These are phyloP conservation scores for Microcyclospora pomicola DNA, from an alignment of 2,329 filamentous ascomycete species.

Conservation along the genomic window DNA sequence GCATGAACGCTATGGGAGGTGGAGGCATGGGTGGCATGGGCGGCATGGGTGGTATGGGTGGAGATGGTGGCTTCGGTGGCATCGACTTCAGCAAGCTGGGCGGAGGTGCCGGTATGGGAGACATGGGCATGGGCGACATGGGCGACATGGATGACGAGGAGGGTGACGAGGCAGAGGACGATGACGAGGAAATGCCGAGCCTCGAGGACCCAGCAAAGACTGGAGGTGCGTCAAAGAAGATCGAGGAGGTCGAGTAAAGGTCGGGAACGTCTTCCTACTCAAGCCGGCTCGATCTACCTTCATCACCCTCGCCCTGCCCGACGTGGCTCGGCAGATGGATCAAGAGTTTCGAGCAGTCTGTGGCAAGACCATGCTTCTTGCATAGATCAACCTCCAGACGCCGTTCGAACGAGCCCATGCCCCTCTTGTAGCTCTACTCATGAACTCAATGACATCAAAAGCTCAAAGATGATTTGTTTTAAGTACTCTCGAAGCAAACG, in stretches of 20 bases:
- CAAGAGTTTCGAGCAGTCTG: too few species aligned
- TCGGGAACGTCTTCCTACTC: neutral
- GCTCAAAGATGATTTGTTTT: too few species aligned
- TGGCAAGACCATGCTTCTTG: too few species aligned
- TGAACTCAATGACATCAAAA: too few species aligned
- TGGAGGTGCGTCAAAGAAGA: slow-evolving; percentile 23
- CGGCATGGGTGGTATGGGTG: slow-evolving; percentile 25
- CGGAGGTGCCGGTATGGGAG: slow-evolving; percentile 46
- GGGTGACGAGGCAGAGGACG: slow-evolving; percentile 58
- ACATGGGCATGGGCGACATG: slow-evolving; percentile 30
- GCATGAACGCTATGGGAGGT: slow-evolving; percentile 35
- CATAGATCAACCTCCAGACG: too few species aligned
- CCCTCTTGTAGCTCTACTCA: too few species aligned
- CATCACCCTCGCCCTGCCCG: too few species aligned
- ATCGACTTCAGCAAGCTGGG: slow-evolving; percentile 32
- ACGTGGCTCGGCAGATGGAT: too few species aligned
- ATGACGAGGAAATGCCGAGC: slow-evolving; percentile 61
- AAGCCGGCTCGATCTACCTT: neutral
- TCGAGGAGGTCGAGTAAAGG: slow-evolving; percentile 32
- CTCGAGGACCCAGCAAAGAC: slow-evolving; percentile 45
- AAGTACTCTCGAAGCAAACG: too few species aligned
- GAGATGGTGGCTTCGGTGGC: slow-evolving; percentile 33
- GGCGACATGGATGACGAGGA: slow-evolving; percentile 32
- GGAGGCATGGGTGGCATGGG: slow-evolving; percentile 42
- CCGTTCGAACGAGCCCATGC: too few species aligned